phyloP scores from a whole-genome alignment of 2,329 filamentous ascomycete species.

The Fusarium verrucosum region DNA sequence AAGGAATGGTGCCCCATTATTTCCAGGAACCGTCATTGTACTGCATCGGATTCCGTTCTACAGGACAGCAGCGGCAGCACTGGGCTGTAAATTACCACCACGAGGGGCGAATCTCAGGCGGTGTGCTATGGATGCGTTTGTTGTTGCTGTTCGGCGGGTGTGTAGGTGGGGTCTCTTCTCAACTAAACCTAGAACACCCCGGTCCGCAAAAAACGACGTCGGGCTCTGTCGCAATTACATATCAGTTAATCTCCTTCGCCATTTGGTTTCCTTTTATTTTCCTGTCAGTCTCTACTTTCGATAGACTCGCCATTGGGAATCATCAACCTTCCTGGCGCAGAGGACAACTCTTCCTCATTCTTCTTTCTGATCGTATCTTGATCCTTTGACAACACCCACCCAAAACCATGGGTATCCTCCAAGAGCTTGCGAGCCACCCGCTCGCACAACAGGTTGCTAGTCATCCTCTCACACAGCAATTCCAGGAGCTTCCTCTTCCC shows the following conservation, averaged over 20 bases:
- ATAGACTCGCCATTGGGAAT: constrained; percentile 34
- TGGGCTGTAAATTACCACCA: constrained; percentile 12
- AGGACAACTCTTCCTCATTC: constrained; percentile 4
- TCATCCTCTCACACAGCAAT: constrained; percentile 60
- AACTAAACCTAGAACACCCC: constrained; percentile 28
- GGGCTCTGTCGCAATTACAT: constrained; percentile 44
- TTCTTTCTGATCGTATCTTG: background rate
- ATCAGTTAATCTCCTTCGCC: constrained; percentile 47
- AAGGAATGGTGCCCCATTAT: constrained; percentile 2
- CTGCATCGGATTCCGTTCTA: constrained; percentile 19
- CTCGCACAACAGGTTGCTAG: constrained; percentile 57
- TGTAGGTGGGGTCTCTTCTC: constrained; percentile 26
- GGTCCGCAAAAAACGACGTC: constrained; percentile 41
- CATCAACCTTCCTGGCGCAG: constrained; percentile 16
- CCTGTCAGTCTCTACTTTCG: constrained; percentile 27
- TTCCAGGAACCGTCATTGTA: constrained; percentile 27
- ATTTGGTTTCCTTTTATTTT: constrained; percentile 27
- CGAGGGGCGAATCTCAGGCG: constrained; percentile 25
- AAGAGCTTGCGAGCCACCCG: constrained; percentile 60
- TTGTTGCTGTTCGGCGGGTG: constrained; percentile 18
- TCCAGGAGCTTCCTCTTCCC: constrained; percentile 57
- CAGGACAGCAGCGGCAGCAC: constrained; percentile 3
- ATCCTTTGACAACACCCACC: constrained; percentile 6
- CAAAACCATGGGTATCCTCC: constrained; percentile 65
- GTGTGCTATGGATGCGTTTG: constrained; percentile 24